Conservation (phyloP, 148 eudicot genomes). For the Rhododendron molle region DNA sequence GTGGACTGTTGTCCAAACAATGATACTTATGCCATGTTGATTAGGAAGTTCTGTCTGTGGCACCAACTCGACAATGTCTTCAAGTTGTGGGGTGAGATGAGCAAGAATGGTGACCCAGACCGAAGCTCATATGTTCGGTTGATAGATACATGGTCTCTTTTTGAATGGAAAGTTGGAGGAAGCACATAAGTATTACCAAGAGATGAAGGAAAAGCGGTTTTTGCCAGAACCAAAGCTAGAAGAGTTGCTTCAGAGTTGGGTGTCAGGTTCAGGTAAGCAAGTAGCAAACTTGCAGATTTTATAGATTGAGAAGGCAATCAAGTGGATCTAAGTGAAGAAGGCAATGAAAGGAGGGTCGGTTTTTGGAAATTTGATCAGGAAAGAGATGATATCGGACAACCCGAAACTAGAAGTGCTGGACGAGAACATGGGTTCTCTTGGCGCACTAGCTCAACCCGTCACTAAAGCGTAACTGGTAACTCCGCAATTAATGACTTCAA, state of each 20-base stretch:
- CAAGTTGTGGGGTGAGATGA: constrained; percentile 70
- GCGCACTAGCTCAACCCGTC: no score
- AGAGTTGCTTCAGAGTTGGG: constrained; percentile 64
- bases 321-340: constrained; percentile 14
- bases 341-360: constrained; percentile 6
- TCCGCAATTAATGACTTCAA: no score
- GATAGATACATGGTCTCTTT: constrained; percentile 74
- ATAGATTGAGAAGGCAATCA: constrained; percentile 16
- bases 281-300: constrained; percentile 23
- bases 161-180: constrained; percentile 73
- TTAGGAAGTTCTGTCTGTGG: constrained; percentile 80
- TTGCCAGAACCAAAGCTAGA: constrained; percentile 66
- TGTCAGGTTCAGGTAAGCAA: constrained; percentile 33
- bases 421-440: no score
- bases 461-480: no score
- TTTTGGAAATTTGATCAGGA: constrained; percentile 19
- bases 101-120: constrained; percentile 61
- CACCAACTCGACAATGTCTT: constrained; percentile 51
- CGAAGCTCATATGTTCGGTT: constrained; percentile 59
- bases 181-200: constrained; percentile 56
- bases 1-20: constrained; percentile 53
- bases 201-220: constrained; percentile 66
- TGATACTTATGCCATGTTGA: constrained; percentile 72
- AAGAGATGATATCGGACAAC: no score
- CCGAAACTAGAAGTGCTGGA: no score